phyloP scores from a whole-genome alignment of 331 rosid genomes.

The Spiraea crenata region DNA sequence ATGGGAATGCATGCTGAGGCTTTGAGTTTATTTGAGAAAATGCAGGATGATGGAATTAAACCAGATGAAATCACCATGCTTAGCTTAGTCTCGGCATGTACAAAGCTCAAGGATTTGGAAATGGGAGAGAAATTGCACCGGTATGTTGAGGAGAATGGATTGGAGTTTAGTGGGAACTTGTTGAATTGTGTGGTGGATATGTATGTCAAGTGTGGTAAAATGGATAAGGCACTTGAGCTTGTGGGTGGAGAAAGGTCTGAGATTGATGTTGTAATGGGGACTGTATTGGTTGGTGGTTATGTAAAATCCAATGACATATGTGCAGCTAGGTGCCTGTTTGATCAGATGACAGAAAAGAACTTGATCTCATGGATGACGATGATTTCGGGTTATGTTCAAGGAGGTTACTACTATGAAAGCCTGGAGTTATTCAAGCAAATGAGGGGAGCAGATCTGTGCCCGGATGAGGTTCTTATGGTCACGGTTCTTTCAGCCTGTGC shows the following conservation, averaged over 20 bases:
- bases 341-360: conserved; percentile 25
- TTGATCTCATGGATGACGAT: conserved; percentile 32
- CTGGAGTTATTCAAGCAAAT: conserved; percentile 25
- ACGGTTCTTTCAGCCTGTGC: conserved; percentile 28
- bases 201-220: conserved; percentile 33
- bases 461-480: conserved; percentile 27
- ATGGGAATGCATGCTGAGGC: conserved; percentile 28
- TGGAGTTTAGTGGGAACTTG: conserved; percentile 25
- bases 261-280: conserved; percentile 24
- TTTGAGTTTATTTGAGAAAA: conserved; percentile 21
- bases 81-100: conserved; percentile 31
- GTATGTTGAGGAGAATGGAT: conserved; percentile 13
- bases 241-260: conserved; percentile 8
- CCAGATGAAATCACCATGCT: conserved; percentile 30
- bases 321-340: conserved; percentile 27
- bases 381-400: conserved; percentile 33
- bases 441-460: conserved; percentile 12
- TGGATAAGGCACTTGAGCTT: conserved; percentile 28
- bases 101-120: conserved; percentile 21
- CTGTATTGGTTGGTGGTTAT: conserved; percentile 27
- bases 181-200: conserved; percentile 32
- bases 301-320: conserved; percentile 19
- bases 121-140: conserved; percentile 29
- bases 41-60: conserved; percentile 15
- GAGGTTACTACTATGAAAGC: conserved; percentile 15